Evolutionary conservation across 176 grass and related monocot genomes (phyloP), one percentile per base, ranked within the genome.

Genomic region (Elaeis guineensis): DNA sequence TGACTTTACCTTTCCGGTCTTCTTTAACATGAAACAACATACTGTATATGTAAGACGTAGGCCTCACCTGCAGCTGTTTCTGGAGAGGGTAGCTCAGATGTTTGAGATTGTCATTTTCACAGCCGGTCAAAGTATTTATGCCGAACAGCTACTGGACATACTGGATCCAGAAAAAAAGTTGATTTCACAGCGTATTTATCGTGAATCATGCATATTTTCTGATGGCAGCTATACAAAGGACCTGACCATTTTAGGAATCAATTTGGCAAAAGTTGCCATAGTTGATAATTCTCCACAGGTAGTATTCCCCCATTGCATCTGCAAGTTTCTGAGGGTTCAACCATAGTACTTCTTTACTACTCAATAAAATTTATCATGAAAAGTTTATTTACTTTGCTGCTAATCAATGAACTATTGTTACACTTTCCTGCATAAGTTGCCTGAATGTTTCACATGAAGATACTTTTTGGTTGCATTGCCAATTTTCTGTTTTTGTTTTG

Each of bases 71-170:
- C 81, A 86, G 60, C 77, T 82, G 64, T 99, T 99, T 76, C 88
- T 99, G 56, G 82, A 93, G 54, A 93, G 83, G 61, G 79, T 89
- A 28, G 76, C 82, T 30, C 71, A 89, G 70, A 81, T 89, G 79
- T 99, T 99, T 86, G 84, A 99, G 70, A 73, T 99, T 69, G 77
- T 89, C 35, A 89, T 99, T 73, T 99, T 93, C 76, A 99, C 94
- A 71, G 94, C 94, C 61, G 89, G 94, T 70, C 94, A 86, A 74
- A 89, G 85, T 77, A 76, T 88, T 26, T 99, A 99, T 68, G 94
- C 94, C 20, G 79, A 81, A 18, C 80, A 99, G 54, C 69, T 99
- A 72, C 81, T 99, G 48, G 94, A 99, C 70, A 82, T 78, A 66
- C 79, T 99, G 49, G 94, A 99, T 69, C 88, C 88, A 67, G 88